Base-by-base conservation (phyloP, 495 filamentous ascomycete genomes). In the Daldinia concentrica region DNA sequence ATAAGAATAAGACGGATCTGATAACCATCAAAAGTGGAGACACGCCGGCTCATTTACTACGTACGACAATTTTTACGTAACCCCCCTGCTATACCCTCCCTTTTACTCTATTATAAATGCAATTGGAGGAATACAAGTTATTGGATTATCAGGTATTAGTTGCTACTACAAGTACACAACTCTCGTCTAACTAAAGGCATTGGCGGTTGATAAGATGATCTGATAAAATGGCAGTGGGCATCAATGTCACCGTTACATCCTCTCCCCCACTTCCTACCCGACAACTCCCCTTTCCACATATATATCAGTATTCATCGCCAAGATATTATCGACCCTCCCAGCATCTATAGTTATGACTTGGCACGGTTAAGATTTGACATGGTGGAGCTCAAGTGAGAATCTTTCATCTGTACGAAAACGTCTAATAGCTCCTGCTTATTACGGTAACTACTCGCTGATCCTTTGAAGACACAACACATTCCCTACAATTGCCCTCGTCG, bases 1-100 rank as follows among this genome's bases (percentile, higher is more conserved):
- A 65, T 65, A 65, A 55, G 54, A 58, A 17, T 43, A 36, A 27
- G 51, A 48, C 62, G 62, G 62, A 68, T 68, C 66, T 62, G 66
- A 68, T 68, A 68, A 68, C 50, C 11, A 17, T 58, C 30, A 45
- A 68, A 57, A 50, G 51, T 34, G 66, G 66, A 57, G 50, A 61
- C 24, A 52, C 45, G 2, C 43, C 43, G 43, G 17, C 24, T 48
- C 43, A 19, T 48, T 24, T 48, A 19, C n/a, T 45, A 4, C 6
- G 6, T 22, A 8, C 17, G 17, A 48, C 17, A 22, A 48, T 48
- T 48, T 48, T 48, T 48, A 48, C 43, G 43, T 48, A 48, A 48
- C 17, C 7, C 8, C 43, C 43, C 6, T 48, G 17, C 17, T 24
- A 48, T 19, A 11, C 17, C n/a, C n/a, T 22, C 17, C 19, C 43